These are phyloP conservation scores for Alternaria ethzedia DNA, from an alignment of 2,329 filamentous ascomycete species.

Conservation along the genomic window DNA sequence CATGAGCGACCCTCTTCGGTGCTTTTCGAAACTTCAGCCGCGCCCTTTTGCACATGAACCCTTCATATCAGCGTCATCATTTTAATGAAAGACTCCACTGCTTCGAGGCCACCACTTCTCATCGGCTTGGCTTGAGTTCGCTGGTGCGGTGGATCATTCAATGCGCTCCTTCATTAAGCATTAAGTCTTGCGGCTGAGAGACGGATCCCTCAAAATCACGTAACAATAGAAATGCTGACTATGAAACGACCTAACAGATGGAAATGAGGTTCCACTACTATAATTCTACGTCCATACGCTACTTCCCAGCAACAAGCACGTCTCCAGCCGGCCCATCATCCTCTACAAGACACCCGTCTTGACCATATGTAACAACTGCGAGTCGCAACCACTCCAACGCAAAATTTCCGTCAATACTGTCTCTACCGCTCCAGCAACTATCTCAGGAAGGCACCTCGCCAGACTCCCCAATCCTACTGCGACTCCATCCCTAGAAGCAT, in stretches of 20 bases:
- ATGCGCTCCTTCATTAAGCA: slow-evolving; percentile 21
- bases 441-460: neutral
- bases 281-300: neutral
- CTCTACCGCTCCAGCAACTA: neutral
- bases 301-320: neutral
- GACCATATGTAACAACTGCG: neutral
- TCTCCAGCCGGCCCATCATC: neutral
- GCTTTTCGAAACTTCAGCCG: neutral
- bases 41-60: neutral
- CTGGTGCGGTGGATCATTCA: slow-evolving; percentile 17
- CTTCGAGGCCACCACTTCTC: slow-evolving; percentile 24
- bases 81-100: neutral
- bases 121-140: slow-evolving; percentile 32
- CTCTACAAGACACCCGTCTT: neutral
- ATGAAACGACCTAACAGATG: no score
- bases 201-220: slow-evolving; percentile 13
- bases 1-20: neutral
- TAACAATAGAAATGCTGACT: slow-evolving; percentile 20
- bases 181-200: slow-evolving; percentile 20
- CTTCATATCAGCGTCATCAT: neutral
- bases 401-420: neutral
- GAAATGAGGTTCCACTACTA: no score
- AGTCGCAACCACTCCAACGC: neutral
- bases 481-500: slow-evolving; percentile 14
- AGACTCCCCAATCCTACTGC: neutral